Evolutionary conservation across 2,329 filamentous ascomycete genomes (phyloP).

Genomic region (Penicillium frequentans): DNA sequence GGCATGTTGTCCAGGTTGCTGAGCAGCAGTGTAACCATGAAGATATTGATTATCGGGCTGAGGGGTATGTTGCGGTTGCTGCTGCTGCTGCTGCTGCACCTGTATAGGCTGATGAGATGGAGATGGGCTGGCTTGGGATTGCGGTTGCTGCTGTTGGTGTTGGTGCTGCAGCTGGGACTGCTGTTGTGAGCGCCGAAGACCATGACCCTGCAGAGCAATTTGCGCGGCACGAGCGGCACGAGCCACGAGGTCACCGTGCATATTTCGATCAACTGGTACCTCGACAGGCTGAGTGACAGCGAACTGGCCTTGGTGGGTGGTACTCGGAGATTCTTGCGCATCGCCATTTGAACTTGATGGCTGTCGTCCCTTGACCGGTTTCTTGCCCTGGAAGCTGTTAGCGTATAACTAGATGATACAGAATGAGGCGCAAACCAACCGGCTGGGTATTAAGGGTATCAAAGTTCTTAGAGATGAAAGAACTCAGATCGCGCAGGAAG

Average conservation of each 20-base stretch:
- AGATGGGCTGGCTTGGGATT: conserved; percentile 24
- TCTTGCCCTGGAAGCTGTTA: conserved; percentile 37
- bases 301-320: conserved; percentile 45
- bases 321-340: conserved; percentile 34
- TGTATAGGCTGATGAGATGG: conserved; percentile 26
- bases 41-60: conserved; percentile 34
- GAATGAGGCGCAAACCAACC: conserved; percentile 29
- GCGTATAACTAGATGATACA: conserved; percentile 2
- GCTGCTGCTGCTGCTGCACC: conserved; percentile 19
- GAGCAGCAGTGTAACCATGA: conserved; percentile 36
- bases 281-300: conserved; percentile 40
- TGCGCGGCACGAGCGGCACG: conserved; percentile 50
- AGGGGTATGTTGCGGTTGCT: conserved; percentile 14
- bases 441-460: conserved; percentile 52
- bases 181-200: conserved; percentile 37
- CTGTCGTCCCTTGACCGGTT: conserved; percentile 38
- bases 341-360: conserved; percentile 39
- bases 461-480: conserved; percentile 60
- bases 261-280: conserved; percentile 41
- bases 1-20: conserved; percentile 26
- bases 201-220: conserved; percentile 48
- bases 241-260: conserved; percentile 47
- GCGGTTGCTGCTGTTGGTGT: conserved; percentile 32
- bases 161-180: conserved; percentile 33
- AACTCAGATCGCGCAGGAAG: conserved; percentile 60